Evolutionary conservation across 1,284 basidiomycete species (phyloP).

Genomic region (Rhodotorula sp.): DNA sequence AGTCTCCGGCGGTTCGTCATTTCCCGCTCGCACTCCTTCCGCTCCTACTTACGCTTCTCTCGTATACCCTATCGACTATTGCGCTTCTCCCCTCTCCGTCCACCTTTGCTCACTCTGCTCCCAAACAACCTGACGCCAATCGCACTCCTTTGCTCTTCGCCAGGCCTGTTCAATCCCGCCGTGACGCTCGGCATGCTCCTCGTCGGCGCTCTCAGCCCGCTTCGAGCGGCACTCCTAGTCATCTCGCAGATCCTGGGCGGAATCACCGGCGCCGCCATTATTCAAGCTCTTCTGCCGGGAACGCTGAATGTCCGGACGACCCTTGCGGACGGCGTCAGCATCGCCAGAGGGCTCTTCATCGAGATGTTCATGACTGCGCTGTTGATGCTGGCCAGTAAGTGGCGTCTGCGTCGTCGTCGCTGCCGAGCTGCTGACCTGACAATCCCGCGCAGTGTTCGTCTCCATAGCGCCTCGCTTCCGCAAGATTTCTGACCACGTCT

Average conservation of each 20-base stretch:
- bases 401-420: background rate
- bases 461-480: conserved; percentile 39
- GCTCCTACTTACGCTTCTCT: background rate
- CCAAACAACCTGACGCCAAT: too few species aligned
- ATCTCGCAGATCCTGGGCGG: conserved; percentile 47
- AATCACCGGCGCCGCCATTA: conserved; percentile 43
- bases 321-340: background rate
- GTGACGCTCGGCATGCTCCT: conserved; percentile 64
- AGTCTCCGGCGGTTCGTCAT: too few species aligned
- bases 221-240: conserved; percentile 62
- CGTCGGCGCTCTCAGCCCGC: conserved; percentile 60
- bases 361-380: conserved; percentile 45
- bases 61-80: too few species aligned
- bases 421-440: conserved; percentile 42
- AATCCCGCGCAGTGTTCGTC: conserved; percentile 56
- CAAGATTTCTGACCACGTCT: too few species aligned
- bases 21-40: background rate
- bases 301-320: conserved; percentile 9
- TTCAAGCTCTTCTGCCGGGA: conserved; percentile 8
- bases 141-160: too few species aligned
- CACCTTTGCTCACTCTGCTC: too few species aligned
- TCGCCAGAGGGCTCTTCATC: conserved; percentile 41
- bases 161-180: conserved; percentile 65
- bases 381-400: background rate
- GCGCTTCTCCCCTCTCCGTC: too few species aligned